These are phyloP conservation scores for Penicillium hesseltinei DNA, from an alignment of 2,329 filamentous ascomycete genomes.

Conservation along the genomic window DNA sequence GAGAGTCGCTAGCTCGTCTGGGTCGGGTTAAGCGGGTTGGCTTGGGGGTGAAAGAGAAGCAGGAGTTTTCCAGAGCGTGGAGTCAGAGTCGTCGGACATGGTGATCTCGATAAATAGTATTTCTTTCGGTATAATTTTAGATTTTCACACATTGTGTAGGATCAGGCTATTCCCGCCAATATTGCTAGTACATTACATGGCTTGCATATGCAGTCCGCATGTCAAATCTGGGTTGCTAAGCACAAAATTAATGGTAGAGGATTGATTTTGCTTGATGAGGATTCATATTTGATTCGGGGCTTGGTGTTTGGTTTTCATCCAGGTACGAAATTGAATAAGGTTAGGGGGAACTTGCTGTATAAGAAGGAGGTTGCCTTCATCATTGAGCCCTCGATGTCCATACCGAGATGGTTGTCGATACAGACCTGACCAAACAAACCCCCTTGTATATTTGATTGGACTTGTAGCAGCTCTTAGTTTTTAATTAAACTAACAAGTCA, in stretches of 20 bases:
- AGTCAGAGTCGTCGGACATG: slow-evolving; percentile 40
- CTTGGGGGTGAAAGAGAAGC: slow-evolving; percentile 78
- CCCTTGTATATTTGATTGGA: background rate
- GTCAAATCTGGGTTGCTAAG: background rate
- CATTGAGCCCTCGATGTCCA: background rate
- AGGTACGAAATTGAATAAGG: background rate
- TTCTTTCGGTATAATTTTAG: background rate
- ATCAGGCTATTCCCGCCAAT: background rate
- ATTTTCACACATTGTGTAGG: background rate
- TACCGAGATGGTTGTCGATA: background rate
- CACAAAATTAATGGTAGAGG: background rate
- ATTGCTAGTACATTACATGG: too few species aligned
- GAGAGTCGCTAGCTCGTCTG: slow-evolving; percentile 80
- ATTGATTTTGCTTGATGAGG: background rate
- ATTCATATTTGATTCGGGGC: background rate
- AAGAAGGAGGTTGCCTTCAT: too few species aligned
- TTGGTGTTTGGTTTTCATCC: background rate
- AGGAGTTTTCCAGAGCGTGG: slow-evolving; percentile 75
- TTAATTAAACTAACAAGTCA: background rate
- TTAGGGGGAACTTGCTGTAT: background rate
- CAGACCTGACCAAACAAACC: too few species aligned
- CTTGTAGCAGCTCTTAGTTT: background rate
- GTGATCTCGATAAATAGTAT: slow-evolving; percentile 15
- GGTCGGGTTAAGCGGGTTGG: slow-evolving; percentile 87
- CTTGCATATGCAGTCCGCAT: background rate